Evolutionary conservation across 148 eudicot genomes (phyloP).

Genomic region (Dianthus caryophyllus): DNA sequence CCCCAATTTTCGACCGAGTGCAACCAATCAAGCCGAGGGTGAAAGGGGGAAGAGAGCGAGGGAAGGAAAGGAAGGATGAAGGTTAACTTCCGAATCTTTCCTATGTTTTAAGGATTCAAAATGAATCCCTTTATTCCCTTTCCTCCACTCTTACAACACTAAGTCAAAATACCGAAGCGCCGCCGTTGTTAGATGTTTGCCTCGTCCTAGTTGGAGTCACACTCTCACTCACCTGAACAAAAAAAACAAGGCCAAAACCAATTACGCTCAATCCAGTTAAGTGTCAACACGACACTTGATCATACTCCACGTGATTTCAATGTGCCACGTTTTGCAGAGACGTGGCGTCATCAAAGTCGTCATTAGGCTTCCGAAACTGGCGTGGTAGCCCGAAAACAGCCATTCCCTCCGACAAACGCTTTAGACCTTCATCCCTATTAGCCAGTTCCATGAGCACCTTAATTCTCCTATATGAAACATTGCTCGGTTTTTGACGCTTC

Average conservation of each 20-base stretch:
- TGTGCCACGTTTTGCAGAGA: conserved; percentile 23
- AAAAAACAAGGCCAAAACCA: not conserved
- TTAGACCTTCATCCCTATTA: conserved; percentile 49
- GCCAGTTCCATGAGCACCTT: conserved; percentile 93
- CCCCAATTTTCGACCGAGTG: no score
- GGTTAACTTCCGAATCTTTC: no score
- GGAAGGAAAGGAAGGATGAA: no score
- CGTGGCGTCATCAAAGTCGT: conserved; percentile 31
- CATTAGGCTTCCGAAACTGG: conserved; percentile 24
- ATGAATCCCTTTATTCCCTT: no score
- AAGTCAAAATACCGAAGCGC: not conserved
- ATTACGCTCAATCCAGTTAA: not conserved
- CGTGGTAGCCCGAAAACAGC: conserved; percentile 39
- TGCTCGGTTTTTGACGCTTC: conserved; percentile 81
- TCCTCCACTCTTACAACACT: no score
- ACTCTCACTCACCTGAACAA: not conserved
- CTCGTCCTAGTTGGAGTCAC: not conserved
- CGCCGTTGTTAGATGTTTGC: not conserved
- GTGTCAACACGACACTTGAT: not conserved
- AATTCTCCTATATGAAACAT: conserved; percentile 69
- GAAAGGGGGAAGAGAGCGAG: no score
- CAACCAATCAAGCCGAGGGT: no score
- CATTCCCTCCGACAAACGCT: conserved; percentile 55
- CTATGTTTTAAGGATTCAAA: no score
- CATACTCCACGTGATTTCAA: conserved; percentile 9